Evolutionary conservation across 2,329 filamentous ascomycete species (phyloP).

Genomic region (Stagonosporopsis chrysanthemi): DNA sequence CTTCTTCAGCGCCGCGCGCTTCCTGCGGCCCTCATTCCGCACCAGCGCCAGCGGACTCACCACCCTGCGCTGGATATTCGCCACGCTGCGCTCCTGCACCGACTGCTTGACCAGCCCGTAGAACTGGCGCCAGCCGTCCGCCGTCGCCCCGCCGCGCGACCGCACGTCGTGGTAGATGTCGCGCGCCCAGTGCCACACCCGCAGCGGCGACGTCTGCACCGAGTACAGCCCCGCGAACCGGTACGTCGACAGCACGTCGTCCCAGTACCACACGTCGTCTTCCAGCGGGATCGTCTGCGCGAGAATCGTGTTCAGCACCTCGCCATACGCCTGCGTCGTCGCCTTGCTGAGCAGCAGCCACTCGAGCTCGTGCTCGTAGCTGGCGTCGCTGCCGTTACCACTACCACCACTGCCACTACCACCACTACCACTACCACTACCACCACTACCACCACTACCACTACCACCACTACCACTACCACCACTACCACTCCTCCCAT

Average conservation of each 20-base stretch:
- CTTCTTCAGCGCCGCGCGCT: conserved; percentile 74
- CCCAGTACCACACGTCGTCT: conserved; percentile 96
- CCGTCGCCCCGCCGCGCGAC: conserved; percentile 49
- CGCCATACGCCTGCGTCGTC: conserved; percentile 86
- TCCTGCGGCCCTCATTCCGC: conserved; percentile 76
- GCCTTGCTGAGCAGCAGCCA: conserved; percentile 93
- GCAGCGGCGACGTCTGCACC: conserved; percentile 80
- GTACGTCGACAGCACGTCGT: conserved; percentile 81
- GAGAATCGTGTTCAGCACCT: conserved; percentile 77
- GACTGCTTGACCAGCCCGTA: conserved; percentile 81
- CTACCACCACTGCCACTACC: no score
- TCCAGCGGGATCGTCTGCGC: conserved; percentile 84
- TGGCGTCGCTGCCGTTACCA: conserved; percentile 33
- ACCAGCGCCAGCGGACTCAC: conserved; percentile 80
- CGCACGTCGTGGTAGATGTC: conserved; percentile 73
- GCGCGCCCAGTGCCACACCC: conserved; percentile 74
- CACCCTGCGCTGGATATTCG: conserved; percentile 73
- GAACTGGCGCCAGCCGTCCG: conserved; percentile 66
- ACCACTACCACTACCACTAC: no score
- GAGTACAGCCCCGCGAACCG: conserved; percentile 82
- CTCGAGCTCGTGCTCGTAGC: conserved; percentile 79
- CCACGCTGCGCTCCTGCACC: conserved; percentile 74
- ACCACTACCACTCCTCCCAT: conserved; percentile 19
- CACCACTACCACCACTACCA: no score
- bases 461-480: no score